phyloP scores from a whole-genome alignment of 495 filamentous ascomycete species.

The Penicillium ochrochloron region DNA sequence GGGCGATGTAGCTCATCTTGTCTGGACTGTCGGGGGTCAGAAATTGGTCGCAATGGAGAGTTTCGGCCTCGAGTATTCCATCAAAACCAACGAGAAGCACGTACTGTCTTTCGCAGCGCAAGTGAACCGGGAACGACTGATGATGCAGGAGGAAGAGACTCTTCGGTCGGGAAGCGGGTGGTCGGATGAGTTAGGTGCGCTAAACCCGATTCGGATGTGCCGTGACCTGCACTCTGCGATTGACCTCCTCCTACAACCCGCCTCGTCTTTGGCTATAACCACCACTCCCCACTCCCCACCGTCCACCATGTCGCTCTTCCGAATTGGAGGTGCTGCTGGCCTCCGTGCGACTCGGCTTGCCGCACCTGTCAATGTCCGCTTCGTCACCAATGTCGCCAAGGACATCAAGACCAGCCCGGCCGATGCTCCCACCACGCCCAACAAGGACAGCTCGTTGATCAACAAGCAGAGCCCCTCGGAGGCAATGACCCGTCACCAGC shows the following conservation, averaged over 20 bases:
- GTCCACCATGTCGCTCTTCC: slow-evolving; percentile 51
- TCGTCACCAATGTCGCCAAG: slow-evolving; percentile 35
- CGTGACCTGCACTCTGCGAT: slow-evolving; percentile 45
- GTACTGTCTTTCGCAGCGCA: slow-evolving; percentile 44
- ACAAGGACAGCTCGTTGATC: slow-evolving; percentile 52
- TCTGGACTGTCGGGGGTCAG: slow-evolving; percentile 44
- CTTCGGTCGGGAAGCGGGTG: slow-evolving; percentile 45
- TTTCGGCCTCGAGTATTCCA: slow-evolving; percentile 9
- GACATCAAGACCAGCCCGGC: slow-evolving; percentile 46
- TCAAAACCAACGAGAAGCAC: slow-evolving; percentile 12
- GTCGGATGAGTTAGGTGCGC: slow-evolving; percentile 48
- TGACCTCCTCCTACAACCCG: slow-evolving; percentile 40
- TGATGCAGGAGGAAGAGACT: slow-evolving; percentile 42
- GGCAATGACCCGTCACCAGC: slow-evolving; percentile 65
- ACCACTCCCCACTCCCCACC: slow-evolving; percentile 29
- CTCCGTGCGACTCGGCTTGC: slow-evolving; percentile 41
- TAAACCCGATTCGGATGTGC: slow-evolving; percentile 47
- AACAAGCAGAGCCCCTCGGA: slow-evolving; percentile 55
- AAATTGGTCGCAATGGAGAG: slow-evolving; percentile 27
- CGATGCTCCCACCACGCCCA: slow-evolving; percentile 45
- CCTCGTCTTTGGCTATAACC: slow-evolving; percentile 25
- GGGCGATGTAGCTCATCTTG: slow-evolving; percentile 89
- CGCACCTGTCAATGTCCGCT: slow-evolving; percentile 43
- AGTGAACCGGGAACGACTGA: slow-evolving; percentile 41
- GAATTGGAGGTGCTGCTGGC: slow-evolving; percentile 45